Base-by-base conservation (phyloP, 2,329 filamentous ascomycete genomes). In the Alternaria arbusti region DNA sequence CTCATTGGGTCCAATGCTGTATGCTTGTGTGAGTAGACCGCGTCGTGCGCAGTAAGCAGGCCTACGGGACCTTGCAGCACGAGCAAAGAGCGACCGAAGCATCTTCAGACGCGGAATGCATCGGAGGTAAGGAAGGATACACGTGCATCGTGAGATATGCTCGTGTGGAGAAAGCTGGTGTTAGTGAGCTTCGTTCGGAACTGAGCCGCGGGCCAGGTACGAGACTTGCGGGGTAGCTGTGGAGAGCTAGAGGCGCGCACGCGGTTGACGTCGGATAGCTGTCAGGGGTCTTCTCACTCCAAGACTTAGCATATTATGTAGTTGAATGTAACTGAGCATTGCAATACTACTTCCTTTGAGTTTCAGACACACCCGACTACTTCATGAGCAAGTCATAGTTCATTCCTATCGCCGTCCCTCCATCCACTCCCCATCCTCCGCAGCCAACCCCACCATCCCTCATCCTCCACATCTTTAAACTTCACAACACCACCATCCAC, bases 21-120 rank as follows among this genome's bases (percentile, higher is more conserved):
- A 74, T 10, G 79, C 76, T 60, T 74, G 70, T 3, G 78, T 79
- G 5, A 78, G 69, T 3, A 80, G 61, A 11, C 72, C 73, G 26
- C 74, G 74, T 40, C 67, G 68, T 15, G 60, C 17, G 45, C 46
- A 64, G 64, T 46, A 47, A 25, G 54, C 52, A 20, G 47, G 36
- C 10, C 51, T 54, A 56, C 49, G 40, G 22, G 46, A 52, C 22
- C 59, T 61, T 57, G 66, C 51, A 49, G 66, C 65, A 43, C 74
- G 71, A 65, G 62, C 57, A 44, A 73, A 54, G 43, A 74, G 64
- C 58, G 70, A 64, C 59, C 74, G 73, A 15, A 77, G 66, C 76
- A 79, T 79, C 52, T 65, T 74, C 56, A 57, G 23, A 26, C 49
- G 57, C 22, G 46, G 28, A 52, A 66, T n/a, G 32, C 71, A 75